Conservation (phyloP, 371 early-diverging fungal species). For the Encephalitozoon cuniculi region DNA sequence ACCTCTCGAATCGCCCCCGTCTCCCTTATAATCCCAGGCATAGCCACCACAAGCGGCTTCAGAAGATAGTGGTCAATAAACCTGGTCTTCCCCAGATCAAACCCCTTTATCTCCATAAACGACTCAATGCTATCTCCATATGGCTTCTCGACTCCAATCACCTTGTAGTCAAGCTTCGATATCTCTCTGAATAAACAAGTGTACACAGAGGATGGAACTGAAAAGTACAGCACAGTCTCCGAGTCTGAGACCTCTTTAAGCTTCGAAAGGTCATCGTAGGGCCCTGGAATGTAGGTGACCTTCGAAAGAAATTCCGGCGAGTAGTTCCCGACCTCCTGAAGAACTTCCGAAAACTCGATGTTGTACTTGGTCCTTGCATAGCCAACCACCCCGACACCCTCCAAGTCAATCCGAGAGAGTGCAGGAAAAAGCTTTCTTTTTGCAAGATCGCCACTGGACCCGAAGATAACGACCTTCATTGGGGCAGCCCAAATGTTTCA, state of each 20-base stretch:
- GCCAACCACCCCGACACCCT: constrained; percentile 71
- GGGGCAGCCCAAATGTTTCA: not conserved
- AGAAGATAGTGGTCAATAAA: constrained; percentile 61
- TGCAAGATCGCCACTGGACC: constrained; percentile 61
- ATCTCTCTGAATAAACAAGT: constrained; percentile 69
- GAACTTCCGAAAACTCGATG: constrained; percentile 68
- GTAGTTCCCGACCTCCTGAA: constrained; percentile 64
- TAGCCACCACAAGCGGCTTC: constrained; percentile 51
- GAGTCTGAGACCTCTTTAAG: constrained; percentile 13
- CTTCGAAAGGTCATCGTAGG: constrained; percentile 69
- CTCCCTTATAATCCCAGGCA: constrained; percentile 32
- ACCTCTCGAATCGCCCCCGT: not conserved
- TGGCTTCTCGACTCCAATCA: constrained; percentile 91
- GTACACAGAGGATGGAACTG: constrained; percentile 88
- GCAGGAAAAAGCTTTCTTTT: constrained; percentile 87
- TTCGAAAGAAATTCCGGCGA: constrained; percentile 67
- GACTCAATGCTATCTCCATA: constrained; percentile 82
- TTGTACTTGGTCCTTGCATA: constrained; percentile 81
- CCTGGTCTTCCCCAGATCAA: constrained; percentile 5
- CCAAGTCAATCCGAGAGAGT: constrained; percentile 70
- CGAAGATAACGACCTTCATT: constrained; percentile 57
- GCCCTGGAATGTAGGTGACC: constrained; percentile 73
- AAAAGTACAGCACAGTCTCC: constrained; percentile 77
- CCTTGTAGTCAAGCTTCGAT: constrained; percentile 60
- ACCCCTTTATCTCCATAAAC: constrained; percentile 62